phyloP scores from a whole-genome alignment of 805 yeast species.

The Yamadazyma laniorum region DNA sequence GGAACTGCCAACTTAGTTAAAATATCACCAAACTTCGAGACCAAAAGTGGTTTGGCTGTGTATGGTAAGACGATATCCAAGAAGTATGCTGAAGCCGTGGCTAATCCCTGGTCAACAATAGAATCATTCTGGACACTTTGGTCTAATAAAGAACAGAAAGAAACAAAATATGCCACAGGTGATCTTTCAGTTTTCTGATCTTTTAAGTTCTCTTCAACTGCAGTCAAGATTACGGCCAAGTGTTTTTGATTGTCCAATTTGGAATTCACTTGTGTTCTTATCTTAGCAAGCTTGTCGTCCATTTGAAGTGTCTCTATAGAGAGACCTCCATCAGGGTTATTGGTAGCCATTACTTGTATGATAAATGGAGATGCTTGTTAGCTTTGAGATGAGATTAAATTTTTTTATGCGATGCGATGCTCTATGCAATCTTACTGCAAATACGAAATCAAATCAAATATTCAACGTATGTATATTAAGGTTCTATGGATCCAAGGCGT shows the following conservation, averaged over 20 bases:
- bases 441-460: no score
- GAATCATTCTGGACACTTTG: slow-evolving; percentile 56
- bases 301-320: slow-evolving; percentile 45
- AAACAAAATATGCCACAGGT: slow-evolving; percentile 81
- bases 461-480: no score
- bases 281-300: slow-evolving; percentile 61
- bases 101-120: slow-evolving; percentile 61
- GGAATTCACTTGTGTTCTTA: slow-evolving; percentile 72
- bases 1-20: slow-evolving; percentile 80
- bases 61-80: slow-evolving; percentile 77
- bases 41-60: slow-evolving; percentile 66
- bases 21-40: slow-evolving; percentile 73
- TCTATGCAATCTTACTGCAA: no score
- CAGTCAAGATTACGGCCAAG: slow-evolving; percentile 76
- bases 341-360: slow-evolving; percentile 2
- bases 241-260: slow-evolving; percentile 85
- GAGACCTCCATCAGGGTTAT: slow-evolving; percentile 40
- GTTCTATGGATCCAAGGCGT: no score
- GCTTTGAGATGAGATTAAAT: slow-evolving; percentile 13
- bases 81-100: slow-evolving; percentile 75
- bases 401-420: slow-evolving; percentile 10
- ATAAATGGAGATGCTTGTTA: neutral
- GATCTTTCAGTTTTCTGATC: slow-evolving; percentile 61
- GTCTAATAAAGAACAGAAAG: slow-evolving; percentile 77
- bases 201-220: slow-evolving; percentile 84